Conservation (phyloP, 257 asterid genomes). For the Voacanga thouarsii region DNA sequence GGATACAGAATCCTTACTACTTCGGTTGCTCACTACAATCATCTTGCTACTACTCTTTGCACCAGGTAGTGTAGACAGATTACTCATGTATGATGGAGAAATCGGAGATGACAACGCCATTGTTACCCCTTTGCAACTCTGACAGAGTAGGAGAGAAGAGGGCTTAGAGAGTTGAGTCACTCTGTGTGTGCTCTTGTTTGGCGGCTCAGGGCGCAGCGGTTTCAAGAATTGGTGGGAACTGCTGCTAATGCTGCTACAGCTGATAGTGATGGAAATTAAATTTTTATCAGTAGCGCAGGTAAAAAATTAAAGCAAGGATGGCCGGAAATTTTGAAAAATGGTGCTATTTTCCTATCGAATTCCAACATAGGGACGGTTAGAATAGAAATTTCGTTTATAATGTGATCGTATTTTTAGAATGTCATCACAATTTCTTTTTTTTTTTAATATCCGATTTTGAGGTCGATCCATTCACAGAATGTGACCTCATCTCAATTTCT, state of each 20-base stretch:
- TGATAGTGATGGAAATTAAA: not conserved
- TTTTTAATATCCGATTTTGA: too few species aligned
- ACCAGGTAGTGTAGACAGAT: conserved; percentile 20
- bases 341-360: too few species aligned
- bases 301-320: too few species aligned
- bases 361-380: too few species aligned
- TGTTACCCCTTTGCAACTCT: conserved; percentile 12
- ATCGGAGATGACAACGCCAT: conserved; percentile 55
- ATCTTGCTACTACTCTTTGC: not conserved
- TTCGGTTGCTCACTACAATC: not conserved
- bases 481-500: too few species aligned
- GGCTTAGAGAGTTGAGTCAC: not conserved
- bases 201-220: not conserved
- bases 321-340: too few species aligned
- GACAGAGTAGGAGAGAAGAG: not conserved
- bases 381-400: too few species aligned
- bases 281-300: too few species aligned
- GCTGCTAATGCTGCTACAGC: not conserved
- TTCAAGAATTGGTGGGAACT: not conserved
- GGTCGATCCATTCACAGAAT: too few species aligned
- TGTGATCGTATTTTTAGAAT: too few species aligned
- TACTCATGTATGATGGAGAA: conserved; percentile 28
- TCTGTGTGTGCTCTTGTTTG: not conserved
- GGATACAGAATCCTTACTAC: conserved; percentile 4
- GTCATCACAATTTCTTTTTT: too few species aligned